A percentile compares a stretch with the other conserved stretches of the same genome.
Evolutionary conservation across 495 filamentous ascomycete species (phyloP).

Genomic region (Venustampulla echinocandica): DNA sequence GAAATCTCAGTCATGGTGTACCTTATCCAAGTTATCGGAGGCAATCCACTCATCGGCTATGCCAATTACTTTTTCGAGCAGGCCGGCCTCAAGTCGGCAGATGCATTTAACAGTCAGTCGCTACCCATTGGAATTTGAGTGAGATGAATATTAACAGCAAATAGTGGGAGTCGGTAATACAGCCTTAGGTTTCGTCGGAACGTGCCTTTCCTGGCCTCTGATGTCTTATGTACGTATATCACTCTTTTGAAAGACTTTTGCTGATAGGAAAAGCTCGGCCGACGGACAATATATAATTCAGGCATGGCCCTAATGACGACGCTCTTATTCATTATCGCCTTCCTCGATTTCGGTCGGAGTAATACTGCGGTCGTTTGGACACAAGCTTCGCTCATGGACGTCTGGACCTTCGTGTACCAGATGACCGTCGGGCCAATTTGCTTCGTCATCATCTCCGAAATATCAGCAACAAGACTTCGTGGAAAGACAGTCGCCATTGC

Average conservation of each 20-base stretch:
- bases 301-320: slow-evolving; percentile 40
- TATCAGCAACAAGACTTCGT: slow-evolving; percentile 44
- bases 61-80: slow-evolving; percentile 59
- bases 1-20: slow-evolving; percentile 61
- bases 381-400: slow-evolving; percentile 42
- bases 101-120: slow-evolving; percentile 45
- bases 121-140: slow-evolving; percentile 46
- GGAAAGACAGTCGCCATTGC: slow-evolving; percentile 53
- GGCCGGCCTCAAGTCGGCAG: slow-evolving; percentile 47
- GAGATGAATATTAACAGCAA: slow-evolving; percentile 44
- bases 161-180: slow-evolving; percentile 51
- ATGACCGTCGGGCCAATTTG: slow-evolving; percentile 50
- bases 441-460: slow-evolving; percentile 51
- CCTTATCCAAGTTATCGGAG: slow-evolving; percentile 62
- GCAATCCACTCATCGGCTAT: slow-evolving; percentile 60
- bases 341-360: slow-evolving; percentile 20
- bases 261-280: too few species aligned
- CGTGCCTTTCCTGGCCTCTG: slow-evolving; percentile 13
- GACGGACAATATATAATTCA: slow-evolving; percentile 41
- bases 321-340: slow-evolving; percentile 24
- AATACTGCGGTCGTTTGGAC: slow-evolving; percentile 32
- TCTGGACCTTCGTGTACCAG: slow-evolving; percentile 45
- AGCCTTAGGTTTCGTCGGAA: slow-evolving; percentile 30
- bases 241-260: too few species aligned
- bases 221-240: slow-evolving; percentile 25